phyloP scores from a whole-genome alignment of 2,329 filamentous ascomycete species.

The Neoscytalidium dimidiatum region DNA sequence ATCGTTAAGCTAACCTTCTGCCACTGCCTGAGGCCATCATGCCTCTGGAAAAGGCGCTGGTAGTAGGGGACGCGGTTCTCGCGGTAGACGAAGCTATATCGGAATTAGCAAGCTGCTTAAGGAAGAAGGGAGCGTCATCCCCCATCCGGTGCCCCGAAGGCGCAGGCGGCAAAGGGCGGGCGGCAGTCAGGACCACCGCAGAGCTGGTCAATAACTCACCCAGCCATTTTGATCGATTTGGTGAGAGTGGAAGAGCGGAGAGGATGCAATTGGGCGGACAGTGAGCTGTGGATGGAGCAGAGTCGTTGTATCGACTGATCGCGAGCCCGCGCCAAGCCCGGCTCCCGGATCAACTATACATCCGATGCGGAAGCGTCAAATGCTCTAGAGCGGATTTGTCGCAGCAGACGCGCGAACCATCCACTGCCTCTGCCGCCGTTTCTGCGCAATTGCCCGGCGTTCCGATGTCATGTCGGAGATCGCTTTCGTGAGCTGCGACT shows the following conservation, averaged over 20 bases:
- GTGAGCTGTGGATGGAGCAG: conserved; percentile 5
- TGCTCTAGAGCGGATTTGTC: conserved; percentile 10
- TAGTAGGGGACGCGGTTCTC: conserved; percentile 75
- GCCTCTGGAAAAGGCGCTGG: conserved; percentile 74
- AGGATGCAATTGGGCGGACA: conserved; percentile 16
- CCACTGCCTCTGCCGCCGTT: neutral
- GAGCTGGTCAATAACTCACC: neutral
- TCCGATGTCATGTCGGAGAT: conserved; percentile 15
- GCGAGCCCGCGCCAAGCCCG: conserved; percentile 9
- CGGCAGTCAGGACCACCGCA: neutral
- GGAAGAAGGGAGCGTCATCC: neutral
- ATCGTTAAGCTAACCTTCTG: conserved; percentile 62
- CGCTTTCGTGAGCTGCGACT: neutral
- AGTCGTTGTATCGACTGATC: conserved; percentile 16
- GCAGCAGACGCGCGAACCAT: neutral
- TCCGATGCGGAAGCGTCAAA: neutral
- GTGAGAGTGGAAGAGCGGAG: conserved; percentile 10
- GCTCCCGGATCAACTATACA: neutral
- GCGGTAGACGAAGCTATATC: conserved; percentile 62
- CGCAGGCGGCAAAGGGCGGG: neutral
- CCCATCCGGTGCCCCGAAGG: neutral
- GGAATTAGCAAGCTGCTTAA: conserved; percentile 17
- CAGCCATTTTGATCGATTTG: conserved; percentile 17
- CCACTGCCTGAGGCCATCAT: conserved; percentile 74
- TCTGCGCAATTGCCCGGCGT: neutral